Base-by-base conservation (phyloP, 441 rosid species). In the Gossypium laxum region DNA sequence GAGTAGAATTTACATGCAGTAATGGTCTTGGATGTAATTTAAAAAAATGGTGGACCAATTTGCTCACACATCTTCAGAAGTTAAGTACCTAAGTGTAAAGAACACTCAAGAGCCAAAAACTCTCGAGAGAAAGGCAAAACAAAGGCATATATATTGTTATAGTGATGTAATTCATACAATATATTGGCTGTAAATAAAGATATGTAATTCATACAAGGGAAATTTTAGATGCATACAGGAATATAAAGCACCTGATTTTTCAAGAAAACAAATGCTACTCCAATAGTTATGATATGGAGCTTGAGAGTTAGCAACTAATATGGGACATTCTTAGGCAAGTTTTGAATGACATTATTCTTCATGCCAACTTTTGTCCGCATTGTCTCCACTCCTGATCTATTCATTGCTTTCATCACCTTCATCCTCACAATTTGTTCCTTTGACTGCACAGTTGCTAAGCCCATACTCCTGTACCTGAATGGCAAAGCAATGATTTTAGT, bases 361-460 rank as follows among this genome's bases (percentile, higher is more conserved):
- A 91, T 76, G 26, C 89, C 96, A 0, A 91, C 75, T 80, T 85
- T 91, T 7, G 85, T 73, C 38, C 94, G 84, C 89, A 82, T 83
- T 0, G 79, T 82, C 47, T 90, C 93, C 51, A 77, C 87, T 15
- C 90, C 85, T 0, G 82, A 78, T 64, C 82, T 74, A 75, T 85
- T 89, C 89, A 89, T 86, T 81, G 84, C 85, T 83, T 88, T 89
- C 79, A 91, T 54, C 80, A 88, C 93, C 80, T 89, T 91, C 91
- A 90, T 84, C 87, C 88, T 86, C 82, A 90, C 95, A 78, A 80
- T 73, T 14, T 85, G 87, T 77, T 90, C 90, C 75, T 84, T 90
- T 1, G 96, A 85, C 76, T 79, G 96, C 71, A 87, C 92, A 0
- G 97, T 89, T 6, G 88, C 86, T 72, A 93, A 74, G 28, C 96